Conservation (phyloP, 2,329 filamentous ascomycete genomes). For the Elsinoe batatas region DNA sequence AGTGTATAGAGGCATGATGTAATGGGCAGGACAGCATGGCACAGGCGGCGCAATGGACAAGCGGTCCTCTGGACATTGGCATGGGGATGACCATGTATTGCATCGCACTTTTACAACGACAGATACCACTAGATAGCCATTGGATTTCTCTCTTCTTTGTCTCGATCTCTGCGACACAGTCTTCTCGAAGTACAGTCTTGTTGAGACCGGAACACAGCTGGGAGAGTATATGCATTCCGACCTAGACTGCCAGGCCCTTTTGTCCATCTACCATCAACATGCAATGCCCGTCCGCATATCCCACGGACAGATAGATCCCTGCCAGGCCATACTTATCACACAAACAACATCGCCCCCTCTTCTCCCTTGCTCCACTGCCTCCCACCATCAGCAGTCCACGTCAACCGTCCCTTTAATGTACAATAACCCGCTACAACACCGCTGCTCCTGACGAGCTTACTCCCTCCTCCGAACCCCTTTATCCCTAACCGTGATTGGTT, state of each 20-base stretch:
- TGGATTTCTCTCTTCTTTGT: too few species aligned
- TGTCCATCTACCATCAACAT: not conserved
- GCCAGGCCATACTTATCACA: not conserved
- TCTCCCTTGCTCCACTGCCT: not conserved
- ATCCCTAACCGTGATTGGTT: not conserved
- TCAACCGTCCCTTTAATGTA: constrained; percentile 8
- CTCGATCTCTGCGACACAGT: too few species aligned
- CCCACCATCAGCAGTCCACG: not conserved
- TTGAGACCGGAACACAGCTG: not conserved
- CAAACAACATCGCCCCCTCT: constrained; percentile 9
- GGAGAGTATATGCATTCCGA: constrained; percentile 12
- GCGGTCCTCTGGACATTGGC: not conserved
- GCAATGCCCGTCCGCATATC: not conserved
- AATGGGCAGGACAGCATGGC: too few species aligned
- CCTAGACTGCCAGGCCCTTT: not conserved
- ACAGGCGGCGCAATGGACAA: too few species aligned
- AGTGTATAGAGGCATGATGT: not conserved
- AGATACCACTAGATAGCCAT: constrained; percentile 11
- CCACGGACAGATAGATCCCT: not conserved
- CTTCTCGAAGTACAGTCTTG: too few species aligned
- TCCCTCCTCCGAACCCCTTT: constrained; percentile 8
- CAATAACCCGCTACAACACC: constrained; percentile 3
- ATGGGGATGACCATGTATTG: not conserved
- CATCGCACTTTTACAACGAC: constrained; percentile 7
- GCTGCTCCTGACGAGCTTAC: not conserved